Base-by-base conservation (phyloP, 768 basidiomycete species). In the Dacryopinax spathularia region DNA sequence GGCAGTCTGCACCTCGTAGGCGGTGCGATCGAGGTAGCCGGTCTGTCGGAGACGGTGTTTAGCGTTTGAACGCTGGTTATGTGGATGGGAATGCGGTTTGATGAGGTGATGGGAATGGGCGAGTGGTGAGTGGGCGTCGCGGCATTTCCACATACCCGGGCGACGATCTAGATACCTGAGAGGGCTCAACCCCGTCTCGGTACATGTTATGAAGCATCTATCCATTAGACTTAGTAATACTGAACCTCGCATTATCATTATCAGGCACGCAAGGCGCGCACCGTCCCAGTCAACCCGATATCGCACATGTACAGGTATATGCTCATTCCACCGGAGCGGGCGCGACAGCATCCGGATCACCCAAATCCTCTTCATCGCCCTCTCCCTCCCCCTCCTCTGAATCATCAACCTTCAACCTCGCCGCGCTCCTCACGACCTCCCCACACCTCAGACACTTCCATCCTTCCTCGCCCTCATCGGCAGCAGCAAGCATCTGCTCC, bases 1-100 rank as follows among this genome's bases (percentile, higher is more conserved):
- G 96, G 96, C 2, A 96, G 92, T 73, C 73, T 99, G 66, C 94
- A 94, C 75, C 81, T 99, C 16, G 85, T 98, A 6, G 96, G 96
- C 20, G 96, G 96, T 1, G 78, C 93, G 13, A 87, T 98, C 62
- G 95, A 97, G 71, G 92, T 90, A 15, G 89, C 92, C 18, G 87
- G 84, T 22, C 72, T 98, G 37, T 82, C 87, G n/a, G 80, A 84
- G 33, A 20, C 27, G 5, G 48, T 56, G 13, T 56, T 56, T 29
- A 56, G 48, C 6, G 10, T 31, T 13, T 56, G 48, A 56, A n/a
- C n/a, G n/a, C n/a, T n/a, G n/a, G n/a, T n/a, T n/a, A n/a, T n/a
- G n/a, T n/a, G n/a, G n/a, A n/a, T n/a, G n/a, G n/a, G n/a, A n/a
- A n/a, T n/a, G n/a, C n/a, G n/a, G n/a, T n/a, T n/a, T n/a, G n/a